Evolutionary conservation across 306 rosid species (phyloP).

Genomic region (Trichosanthes cucumerina): DNA sequence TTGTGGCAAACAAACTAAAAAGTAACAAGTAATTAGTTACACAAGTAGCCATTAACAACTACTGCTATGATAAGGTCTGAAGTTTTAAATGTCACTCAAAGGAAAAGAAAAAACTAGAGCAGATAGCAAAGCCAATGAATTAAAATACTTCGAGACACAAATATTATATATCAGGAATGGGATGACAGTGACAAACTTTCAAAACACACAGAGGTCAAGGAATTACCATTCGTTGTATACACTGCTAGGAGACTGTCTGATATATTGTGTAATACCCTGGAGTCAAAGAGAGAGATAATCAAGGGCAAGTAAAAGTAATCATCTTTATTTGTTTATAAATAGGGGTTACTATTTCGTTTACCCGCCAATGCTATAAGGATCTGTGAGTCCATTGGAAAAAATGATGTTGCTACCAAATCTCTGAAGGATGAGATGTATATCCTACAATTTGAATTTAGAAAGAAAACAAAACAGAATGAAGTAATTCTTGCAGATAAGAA

Average conservation of each 20-base stretch:
- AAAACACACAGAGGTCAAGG: background rate
- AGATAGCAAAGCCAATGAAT: background rate
- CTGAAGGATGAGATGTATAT: conserved; percentile 33
- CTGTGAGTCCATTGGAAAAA: conserved; percentile 63
- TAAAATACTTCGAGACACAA: background rate
- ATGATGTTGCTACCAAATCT: conserved; percentile 55
- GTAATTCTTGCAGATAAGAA: background rate
- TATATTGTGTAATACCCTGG: conserved; percentile 36
- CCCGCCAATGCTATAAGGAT: conserved; percentile 60
- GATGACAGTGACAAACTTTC: background rate
- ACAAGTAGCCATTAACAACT: background rate
- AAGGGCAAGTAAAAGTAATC: background rate
- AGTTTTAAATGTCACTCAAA: background rate
- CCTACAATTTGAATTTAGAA: conserved; percentile 21
- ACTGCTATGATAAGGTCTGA: background rate
- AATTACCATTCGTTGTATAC: conserved; percentile 6
- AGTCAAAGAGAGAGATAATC: background rate
- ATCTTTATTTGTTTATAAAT: background rate
- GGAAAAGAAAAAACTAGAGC: background rate
- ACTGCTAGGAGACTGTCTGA: conserved; percentile 38
- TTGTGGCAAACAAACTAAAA: background rate
- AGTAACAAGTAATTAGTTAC: background rate
- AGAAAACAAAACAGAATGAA: background rate
- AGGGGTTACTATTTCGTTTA: conserved; percentile 1
- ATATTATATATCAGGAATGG: background rate